Evolutionary conservation across 192 early-diverging fungal species (phyloP).

Genomic region (Backusella macrospora): DNA sequence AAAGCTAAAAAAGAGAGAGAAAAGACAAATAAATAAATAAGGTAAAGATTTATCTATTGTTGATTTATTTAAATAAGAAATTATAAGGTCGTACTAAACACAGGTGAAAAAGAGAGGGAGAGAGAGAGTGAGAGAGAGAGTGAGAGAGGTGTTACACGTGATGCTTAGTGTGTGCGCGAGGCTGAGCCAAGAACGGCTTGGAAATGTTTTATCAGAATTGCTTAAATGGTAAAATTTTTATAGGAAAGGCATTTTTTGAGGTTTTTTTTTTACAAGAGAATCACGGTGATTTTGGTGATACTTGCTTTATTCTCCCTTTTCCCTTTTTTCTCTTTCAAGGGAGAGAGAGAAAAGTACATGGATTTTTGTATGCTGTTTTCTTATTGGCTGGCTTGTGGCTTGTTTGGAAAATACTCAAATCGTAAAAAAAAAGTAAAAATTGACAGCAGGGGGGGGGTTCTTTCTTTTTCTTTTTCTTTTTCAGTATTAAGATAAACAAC

Average conservation of each 20-base stretch:
- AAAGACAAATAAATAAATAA: no score
- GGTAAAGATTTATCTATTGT: no score
- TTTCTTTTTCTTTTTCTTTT: neutral
- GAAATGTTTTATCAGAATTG: neutral
- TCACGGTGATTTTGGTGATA: no score
- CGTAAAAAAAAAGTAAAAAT: neutral
- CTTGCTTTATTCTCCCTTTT: neutral
- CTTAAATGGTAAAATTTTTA: neutral
- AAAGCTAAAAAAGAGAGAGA: no score
- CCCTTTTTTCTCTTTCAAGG: neutral
- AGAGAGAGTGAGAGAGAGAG: neutral
- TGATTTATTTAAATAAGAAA: no score
- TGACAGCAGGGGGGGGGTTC: neutral
- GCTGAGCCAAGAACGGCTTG: constrained; percentile 2
- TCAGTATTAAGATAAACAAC: neutral
- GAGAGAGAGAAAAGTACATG: no score
- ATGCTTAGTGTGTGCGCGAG: neutral
- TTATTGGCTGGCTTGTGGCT: neutral
- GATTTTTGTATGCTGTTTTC: neutral
- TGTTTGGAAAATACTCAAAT: neutral
- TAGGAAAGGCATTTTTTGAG: neutral
- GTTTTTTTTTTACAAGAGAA: no score
- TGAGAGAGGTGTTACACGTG: neutral
- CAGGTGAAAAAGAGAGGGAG: neutral
- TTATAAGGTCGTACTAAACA: no score